These are phyloP conservation scores for Trapa incisa DNA, from an alignment of 345 rosid genomes.

Conservation along the genomic window DNA sequence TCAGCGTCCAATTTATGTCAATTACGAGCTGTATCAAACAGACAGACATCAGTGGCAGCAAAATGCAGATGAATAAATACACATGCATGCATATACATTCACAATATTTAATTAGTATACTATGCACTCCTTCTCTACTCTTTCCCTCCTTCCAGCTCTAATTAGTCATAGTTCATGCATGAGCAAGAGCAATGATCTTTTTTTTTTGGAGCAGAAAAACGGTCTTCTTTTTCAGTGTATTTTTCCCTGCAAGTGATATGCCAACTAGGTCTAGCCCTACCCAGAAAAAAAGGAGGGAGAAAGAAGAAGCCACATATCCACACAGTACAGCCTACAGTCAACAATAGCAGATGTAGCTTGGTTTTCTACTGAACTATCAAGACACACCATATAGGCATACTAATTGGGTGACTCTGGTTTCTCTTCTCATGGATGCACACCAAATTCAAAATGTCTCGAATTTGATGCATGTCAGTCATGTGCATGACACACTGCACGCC, in stretches of 20 bases:
- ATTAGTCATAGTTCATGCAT: background rate
- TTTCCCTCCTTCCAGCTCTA: too few species aligned
- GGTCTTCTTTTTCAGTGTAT: too few species aligned
- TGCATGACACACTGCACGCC: background rate
- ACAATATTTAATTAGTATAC: too few species aligned
- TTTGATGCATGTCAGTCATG: background rate
- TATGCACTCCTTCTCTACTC: too few species aligned
- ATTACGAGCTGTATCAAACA: conserved; percentile 7
- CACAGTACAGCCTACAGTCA: too few species aligned
- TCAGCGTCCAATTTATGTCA: conserved; percentile 18
- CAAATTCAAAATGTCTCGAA: background rate
- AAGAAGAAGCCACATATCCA: too few species aligned
- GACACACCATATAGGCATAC: background rate
- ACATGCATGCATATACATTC: background rate
- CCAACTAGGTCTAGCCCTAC: background rate
- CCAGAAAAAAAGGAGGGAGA: too few species aligned
- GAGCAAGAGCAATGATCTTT: background rate
- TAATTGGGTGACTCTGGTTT: background rate
- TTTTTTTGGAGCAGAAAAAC: too few species aligned
- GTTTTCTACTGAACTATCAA: background rate
- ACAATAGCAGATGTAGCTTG: background rate
- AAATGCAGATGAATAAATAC: too few species aligned
- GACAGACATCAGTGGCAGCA: conserved; percentile 28
- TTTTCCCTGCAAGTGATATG: too few species aligned
- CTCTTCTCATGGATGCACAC: background rate